phyloP scores from a whole-genome alignment of 179 eudicot species.

The Spergularia azorica region DNA sequence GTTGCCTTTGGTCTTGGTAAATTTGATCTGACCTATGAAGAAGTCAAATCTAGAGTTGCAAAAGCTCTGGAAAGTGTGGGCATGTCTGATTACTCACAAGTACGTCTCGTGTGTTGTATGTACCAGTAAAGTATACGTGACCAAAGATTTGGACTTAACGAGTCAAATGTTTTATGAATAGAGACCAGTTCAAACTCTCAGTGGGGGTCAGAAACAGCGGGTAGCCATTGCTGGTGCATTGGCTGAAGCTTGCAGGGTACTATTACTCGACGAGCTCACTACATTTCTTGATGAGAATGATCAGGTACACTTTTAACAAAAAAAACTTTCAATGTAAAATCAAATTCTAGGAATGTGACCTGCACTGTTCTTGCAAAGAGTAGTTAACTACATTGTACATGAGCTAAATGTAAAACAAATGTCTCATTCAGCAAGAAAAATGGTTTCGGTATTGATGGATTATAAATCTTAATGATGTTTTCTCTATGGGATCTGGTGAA shows the following conservation, averaged over 20 bases:
- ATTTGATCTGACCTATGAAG: slow-evolving; percentile 57
- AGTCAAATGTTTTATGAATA: slow-evolving; percentile 26
- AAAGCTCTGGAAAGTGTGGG: slow-evolving; percentile 82
- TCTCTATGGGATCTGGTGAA: no score
- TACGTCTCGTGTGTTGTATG: slow-evolving; percentile 31
- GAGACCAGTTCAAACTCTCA: slow-evolving; percentile 96
- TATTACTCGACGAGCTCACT: slow-evolving; percentile 94
- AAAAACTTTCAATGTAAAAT: no score
- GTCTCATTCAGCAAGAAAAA: no score
- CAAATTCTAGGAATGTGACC: no score
- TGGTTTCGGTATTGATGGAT: no score
- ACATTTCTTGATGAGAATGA: slow-evolving; percentile 92
- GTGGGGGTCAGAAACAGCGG: slow-evolving; percentile 99
- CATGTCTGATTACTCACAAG: slow-evolving; percentile 79
- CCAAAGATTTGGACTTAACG: slow-evolving; percentile 1
- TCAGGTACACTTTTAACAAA: slow-evolving; percentile 53
- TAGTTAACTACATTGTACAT: no score
- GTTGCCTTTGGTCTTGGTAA: slow-evolving; percentile 97
- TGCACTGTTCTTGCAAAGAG: no score
- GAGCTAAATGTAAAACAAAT: no score
- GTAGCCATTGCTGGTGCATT: slow-evolving; percentile 98
- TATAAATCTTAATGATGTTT: no score
- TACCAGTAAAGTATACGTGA: background rate
- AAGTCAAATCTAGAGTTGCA: slow-evolving; percentile 59
- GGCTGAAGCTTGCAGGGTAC: slow-evolving; percentile 91